Conservation (phyloP, 23 red algal genomes). For the Gracilaria domingensis region DNA sequence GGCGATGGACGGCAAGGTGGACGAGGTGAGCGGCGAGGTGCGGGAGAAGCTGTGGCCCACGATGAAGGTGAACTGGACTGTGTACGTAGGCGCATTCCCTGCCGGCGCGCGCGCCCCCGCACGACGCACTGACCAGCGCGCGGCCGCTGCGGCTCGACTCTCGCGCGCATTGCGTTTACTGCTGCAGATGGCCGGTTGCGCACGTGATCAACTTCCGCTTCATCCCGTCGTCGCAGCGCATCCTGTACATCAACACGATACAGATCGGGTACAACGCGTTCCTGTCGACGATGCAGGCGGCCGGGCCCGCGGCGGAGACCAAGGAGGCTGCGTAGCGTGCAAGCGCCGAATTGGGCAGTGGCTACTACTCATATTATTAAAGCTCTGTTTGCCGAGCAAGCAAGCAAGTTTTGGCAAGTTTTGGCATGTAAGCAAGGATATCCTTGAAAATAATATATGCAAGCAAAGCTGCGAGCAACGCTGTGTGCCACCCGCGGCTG, state of each 20-base stretch:
- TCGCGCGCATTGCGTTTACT: no score
- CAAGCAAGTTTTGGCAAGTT: no score
- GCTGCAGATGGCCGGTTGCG: constrained; percentile 78
- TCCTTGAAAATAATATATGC: no score
- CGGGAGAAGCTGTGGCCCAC: constrained; percentile 97
- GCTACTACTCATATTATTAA: background rate
- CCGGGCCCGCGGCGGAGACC: constrained; percentile 27
- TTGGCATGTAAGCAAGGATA: no score
- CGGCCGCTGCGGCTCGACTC: no score
- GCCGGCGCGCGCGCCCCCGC: background rate
- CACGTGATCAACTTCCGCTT: constrained; percentile 99
- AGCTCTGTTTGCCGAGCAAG: background rate
- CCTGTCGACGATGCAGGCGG: constrained; percentile 89
- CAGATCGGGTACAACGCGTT: constrained; percentile 99
- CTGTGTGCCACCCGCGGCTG: no score
- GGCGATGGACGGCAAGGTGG: constrained; percentile 84
- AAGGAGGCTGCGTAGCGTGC: constrained; percentile 19
- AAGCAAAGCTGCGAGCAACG: no score
- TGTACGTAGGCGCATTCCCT: constrained; percentile 56
- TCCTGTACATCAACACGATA: constrained; percentile 99
- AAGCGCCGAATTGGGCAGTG: background rate
- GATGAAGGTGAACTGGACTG: constrained; percentile 99
- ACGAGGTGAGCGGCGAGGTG: constrained; percentile 78
- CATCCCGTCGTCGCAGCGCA: constrained; percentile 95
- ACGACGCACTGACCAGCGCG: constrained; percentile 20